Evolutionary conservation across 2,329 filamentous ascomycete genomes (phyloP), one percentile per base, ranked within the genome.

Genomic region (Botryosphaeria dothidea): DNA sequence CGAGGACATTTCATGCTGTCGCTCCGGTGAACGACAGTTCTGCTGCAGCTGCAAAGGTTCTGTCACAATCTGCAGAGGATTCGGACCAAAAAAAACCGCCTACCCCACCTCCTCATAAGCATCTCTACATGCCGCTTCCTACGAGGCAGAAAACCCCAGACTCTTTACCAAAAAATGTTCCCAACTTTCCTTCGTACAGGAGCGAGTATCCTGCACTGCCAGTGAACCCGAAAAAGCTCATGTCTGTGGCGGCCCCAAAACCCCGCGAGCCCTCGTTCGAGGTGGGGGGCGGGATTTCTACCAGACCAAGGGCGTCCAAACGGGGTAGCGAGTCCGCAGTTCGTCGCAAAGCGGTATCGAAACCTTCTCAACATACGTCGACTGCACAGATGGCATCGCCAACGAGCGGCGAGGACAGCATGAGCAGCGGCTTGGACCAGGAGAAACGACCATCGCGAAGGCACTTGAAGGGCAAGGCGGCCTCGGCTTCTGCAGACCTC

Each of bases 121-220:
- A 41, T 58, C 34, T 58, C n/a, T n/a, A 65, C 23, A 43, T 17
- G 13, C 54, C 63, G 13, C 31, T 65, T 21, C 56, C 54, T 8
- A 48, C 36, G 9, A 65, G 64, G 38, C 54, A 65, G 15, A 51
- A 36, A 36, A 62, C 36, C 2, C n/a, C 27, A 8, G 43, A 57
- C 27, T 19, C 58, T n/a, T 15, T 43, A 15, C 17, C 41, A 3
- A 34, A 61, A 61, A 17, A 13, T 25, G 64, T 25, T 23, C 27
- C 68, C 71, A 11, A 58, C 64, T 68, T 76, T 51, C 75, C 79
- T 21, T 75, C 79, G 0, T 85, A 85, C 68, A 78, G 83, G 67
- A 83, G 81, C 66, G 83, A 85, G 67, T 84, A 83, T 67, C 81
- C 82, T 3, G 3, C 56, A 8, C 43, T 17, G 15, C 74, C 75